Evolutionary conservation across 129 eudicot genomes (phyloP).

Genomic region (Heracleum sosnowskyi): DNA sequence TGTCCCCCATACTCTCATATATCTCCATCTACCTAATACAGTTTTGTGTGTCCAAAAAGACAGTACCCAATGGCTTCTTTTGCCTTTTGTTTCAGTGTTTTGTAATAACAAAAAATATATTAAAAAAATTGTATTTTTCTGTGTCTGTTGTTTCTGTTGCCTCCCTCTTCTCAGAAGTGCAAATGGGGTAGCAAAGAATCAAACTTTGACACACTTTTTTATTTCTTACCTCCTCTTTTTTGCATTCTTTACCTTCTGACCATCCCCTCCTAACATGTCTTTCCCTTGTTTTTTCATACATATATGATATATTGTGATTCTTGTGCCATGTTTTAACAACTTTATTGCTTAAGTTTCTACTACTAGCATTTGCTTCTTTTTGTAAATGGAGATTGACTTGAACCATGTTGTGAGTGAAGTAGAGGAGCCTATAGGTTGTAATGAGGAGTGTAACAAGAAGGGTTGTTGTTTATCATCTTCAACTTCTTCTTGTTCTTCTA

Average conservation of each 20-base stretch:
- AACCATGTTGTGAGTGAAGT: constrained; percentile 64
- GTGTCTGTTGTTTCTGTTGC: constrained; percentile 33
- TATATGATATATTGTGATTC: constrained; percentile 17
- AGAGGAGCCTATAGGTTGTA: constrained; percentile 40
- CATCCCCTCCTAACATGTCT: constrained; percentile 27
- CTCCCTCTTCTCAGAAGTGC: constrained; percentile 44
- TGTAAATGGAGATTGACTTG: constrained; percentile 80
- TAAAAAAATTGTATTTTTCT: constrained; percentile 27
- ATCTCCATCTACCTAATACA: constrained; percentile 18
- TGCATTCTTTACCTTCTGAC: constrained; percentile 1
- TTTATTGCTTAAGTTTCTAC: constrained; percentile 17
- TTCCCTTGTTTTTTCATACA: constrained; percentile 14
- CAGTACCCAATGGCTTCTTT: constrained; percentile 40
- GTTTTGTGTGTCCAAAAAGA: constrained; percentile 27
- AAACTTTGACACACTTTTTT: constrained; percentile 47
- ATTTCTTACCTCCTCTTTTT: constrained; percentile 20
- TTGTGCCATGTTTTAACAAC: constrained; percentile 37
- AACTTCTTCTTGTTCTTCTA: constrained; percentile 36
- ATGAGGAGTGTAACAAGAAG: constrained; percentile 52
- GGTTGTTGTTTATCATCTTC: constrained; percentile 41
- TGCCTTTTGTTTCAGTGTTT: constrained; percentile 46
- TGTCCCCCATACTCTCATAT: constrained; percentile 30
- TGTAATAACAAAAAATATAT: constrained; percentile 5
- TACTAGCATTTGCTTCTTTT: constrained; percentile 3
- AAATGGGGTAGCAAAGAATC: constrained; percentile 64